A percentile compares a stretch with the other conserved stretches of the same genome.
Conservation (phyloP, 2,329 filamentous ascomycete species). For the Lasiodiplodia theobromae region DNA sequence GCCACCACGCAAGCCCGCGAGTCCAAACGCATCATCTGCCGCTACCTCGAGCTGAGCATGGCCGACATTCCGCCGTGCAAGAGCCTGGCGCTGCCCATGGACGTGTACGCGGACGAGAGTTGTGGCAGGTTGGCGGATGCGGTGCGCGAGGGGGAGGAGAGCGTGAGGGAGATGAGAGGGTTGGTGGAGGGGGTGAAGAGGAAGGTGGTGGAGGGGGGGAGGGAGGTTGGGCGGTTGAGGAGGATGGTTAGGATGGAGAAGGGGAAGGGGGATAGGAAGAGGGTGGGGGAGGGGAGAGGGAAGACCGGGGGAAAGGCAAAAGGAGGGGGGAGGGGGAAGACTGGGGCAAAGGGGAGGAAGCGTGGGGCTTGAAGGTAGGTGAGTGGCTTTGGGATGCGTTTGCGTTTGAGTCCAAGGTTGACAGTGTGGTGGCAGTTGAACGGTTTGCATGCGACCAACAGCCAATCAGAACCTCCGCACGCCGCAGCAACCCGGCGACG, state of each 20-base stretch:
- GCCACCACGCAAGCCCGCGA: background rate
- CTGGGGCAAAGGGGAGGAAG: background rate
- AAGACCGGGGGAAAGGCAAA: too few species aligned
- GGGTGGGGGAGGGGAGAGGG: too few species aligned
- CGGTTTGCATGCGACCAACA: background rate
- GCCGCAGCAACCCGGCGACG: background rate
- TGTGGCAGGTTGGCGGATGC: background rate
- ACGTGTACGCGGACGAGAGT: slow-evolving; percentile 3
- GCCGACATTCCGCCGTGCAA: background rate
- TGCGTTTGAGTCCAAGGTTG: background rate
- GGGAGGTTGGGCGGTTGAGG: background rate
- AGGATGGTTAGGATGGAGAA: background rate
- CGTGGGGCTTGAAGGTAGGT: background rate
- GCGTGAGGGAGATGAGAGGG: background rate
- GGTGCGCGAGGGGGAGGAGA: background rate
- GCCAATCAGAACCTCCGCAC: slow-evolving; percentile 6
- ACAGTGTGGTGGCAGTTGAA: too few species aligned
- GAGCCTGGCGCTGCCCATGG: background rate
- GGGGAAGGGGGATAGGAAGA: too few species aligned
- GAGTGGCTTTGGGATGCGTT: too few species aligned
- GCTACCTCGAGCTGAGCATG: slow-evolving; percentile 7
- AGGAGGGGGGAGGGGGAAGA: background rate
- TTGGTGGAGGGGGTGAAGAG: background rate
- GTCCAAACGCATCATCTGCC: slow-evolving; percentile 9
- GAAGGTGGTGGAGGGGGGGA: background rate